Evolutionary conservation across 768 basidiomycete species (phyloP).

Genomic region (Lactifluus hygrophoroides): DNA sequence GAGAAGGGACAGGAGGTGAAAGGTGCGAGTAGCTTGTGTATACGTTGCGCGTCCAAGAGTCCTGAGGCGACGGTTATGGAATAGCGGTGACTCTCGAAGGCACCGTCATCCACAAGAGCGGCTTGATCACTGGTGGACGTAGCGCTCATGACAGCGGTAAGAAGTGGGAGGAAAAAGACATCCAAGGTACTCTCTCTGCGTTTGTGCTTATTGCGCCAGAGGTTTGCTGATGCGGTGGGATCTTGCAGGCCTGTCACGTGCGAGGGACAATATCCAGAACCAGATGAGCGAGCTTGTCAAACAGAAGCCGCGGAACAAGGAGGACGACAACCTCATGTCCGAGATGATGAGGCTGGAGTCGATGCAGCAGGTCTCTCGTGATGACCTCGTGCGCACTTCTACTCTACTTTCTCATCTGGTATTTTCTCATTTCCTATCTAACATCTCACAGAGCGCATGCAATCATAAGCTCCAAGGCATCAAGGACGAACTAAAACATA

Average conservation of each 20-base stretch:
- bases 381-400: slow-evolving; percentile 56
- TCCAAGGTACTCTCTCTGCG: slow-evolving; percentile 51
- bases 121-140: slow-evolving; percentile 91
- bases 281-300: slow-evolving; percentile 81
- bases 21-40: slow-evolving; percentile 40
- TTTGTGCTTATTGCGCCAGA: neutral
- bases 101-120: slow-evolving; percentile 95
- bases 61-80: neutral
- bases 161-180: slow-evolving; percentile 93
- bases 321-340: slow-evolving; percentile 68
- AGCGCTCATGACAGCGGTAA: slow-evolving; percentile 67
- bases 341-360: slow-evolving; percentile 78
- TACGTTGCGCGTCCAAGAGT: neutral
- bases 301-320: slow-evolving; percentile 73
- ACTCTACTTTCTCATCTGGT: no score
- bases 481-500: slow-evolving; percentile 76
- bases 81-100: slow-evolving; percentile 94
- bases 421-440: neutral
- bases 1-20: slow-evolving; percentile 96
- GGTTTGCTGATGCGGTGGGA: neutral
- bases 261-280: slow-evolving; percentile 58
- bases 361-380: slow-evolving; percentile 60
- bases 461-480: slow-evolving; percentile 69
- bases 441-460: slow-evolving; percentile 52
- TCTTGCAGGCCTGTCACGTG: slow-evolving; percentile 42